Evolutionary conservation across 805 yeast species (phyloP), one percentile per base, ranked within the genome.

Genomic region (Myxozyma mucilagina): DNA sequence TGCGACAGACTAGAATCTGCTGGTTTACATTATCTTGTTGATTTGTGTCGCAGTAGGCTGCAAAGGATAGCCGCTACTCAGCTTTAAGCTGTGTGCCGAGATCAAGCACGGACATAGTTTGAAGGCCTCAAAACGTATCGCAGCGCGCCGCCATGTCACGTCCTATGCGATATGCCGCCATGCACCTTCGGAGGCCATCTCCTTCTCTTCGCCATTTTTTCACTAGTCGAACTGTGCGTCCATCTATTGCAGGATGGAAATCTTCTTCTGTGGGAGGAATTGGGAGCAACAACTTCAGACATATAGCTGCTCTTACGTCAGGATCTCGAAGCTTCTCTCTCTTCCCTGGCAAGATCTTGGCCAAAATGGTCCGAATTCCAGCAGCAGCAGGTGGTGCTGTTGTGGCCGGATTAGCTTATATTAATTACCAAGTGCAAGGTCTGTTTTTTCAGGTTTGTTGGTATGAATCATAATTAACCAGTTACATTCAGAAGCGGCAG

Each of bases 351-450:
- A 66, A 66, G 49, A 4, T 66, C n/a, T 49, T 66, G 6, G 51
- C 42, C 8, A 68, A 68, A 56, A 44, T 63, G 24, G 60, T 83
- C 0, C 82, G 81, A 64, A 73, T 87, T 1, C 97, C 97, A 0
- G 93, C 90, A 0, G 87, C 87, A 64, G 76, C 91, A 0, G 98
- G 97, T 1, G 92, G 96, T 7, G 91, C 96, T 0, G 74, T 91
- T 39, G 97, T 96, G 1, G 98, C 97, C 10, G 97, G 96, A 7
- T 96, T 97, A 0, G 87, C 96, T 1, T 94, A 91, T 71, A 86
- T 93, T 52, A 90, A 92, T 18, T 92, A 92, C 73, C 93, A 94
- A 73, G 88, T 92, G 9, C 96, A 91, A 42, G 69, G 69, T 67
- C 32, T 16, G 43, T 31, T 57, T 16, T 32, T 14, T 14, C 3